Percentiles rank a stretch among this genome's conserved stretches.
phyloP scores from a whole-genome alignment of 1,284 basidiomycete genomes.

The Rhodotorula sp. region DNA sequence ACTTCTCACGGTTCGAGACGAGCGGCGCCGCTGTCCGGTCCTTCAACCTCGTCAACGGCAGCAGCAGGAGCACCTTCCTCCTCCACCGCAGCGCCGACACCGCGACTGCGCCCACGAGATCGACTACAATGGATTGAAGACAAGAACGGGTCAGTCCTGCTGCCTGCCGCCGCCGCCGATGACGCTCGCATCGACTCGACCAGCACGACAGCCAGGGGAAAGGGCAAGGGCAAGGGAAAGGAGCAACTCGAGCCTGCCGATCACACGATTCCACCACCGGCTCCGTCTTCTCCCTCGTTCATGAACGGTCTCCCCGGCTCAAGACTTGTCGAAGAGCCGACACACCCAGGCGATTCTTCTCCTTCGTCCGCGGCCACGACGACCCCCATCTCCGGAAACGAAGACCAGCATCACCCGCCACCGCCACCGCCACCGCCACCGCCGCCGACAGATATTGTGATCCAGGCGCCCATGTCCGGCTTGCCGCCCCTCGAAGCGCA shows the following conservation, averaged over 20 bases:
- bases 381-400: too few species aligned
- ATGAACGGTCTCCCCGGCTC: too few species aligned
- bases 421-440: too few species aligned
- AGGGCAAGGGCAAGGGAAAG: background rate
- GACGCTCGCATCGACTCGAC: background rate
- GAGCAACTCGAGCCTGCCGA: too few species aligned
- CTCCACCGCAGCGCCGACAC: background rate
- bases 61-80: background rate
- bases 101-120: background rate
- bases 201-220: background rate
- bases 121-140: conserved; percentile 1
- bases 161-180: background rate
- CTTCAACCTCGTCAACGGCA: background rate
- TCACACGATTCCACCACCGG: too few species aligned
- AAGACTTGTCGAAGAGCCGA: too few species aligned
- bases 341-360: too few species aligned
- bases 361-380: too few species aligned
- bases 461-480: conserved; percentile 18
- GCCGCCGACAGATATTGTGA: conserved; percentile 9
- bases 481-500: conserved; percentile 33
- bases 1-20: background rate
- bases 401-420: too few species aligned
- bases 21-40: background rate
- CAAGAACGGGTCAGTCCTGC: background rate
- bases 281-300: too few species aligned